Evolutionary conservation across 2,329 filamentous ascomycete species (phyloP), one percentile per base, ranked within the genome.

Genomic region (Thelonectria discophora): DNA sequence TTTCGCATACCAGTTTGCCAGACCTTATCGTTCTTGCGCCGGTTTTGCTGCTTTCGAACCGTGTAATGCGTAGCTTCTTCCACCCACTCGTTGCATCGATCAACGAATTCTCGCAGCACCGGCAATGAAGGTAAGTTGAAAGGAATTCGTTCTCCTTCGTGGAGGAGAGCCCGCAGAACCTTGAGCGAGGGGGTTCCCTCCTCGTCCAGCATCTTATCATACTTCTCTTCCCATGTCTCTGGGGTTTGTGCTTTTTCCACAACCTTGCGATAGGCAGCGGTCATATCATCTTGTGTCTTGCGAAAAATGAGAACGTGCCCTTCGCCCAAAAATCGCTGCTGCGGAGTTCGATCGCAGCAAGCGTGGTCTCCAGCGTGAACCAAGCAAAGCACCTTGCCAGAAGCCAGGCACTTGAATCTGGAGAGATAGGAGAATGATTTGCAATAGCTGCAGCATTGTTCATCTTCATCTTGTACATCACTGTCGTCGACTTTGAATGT

Each of bases 51-150:
- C 81, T 99, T 99, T 70, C 95, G 91, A 61, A 95, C 94, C 73
- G 94, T 97, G 81, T 96, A 99, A 74, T 91, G 94, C 72, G 92
- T 95, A 67, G 95, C 95, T 79, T 98, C 94, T 72, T 98, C 95
- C 65, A 97, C 93, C 91, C 96, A 97, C 75, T 97, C 93, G 77
- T 97, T 96, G 81, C 95, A 98, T 72, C 92, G 90, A 70, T 97
- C 93, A 76, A 99, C 95, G 80, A 97, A 99, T 68, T 90, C 87
- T 78, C 89, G 91, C 69, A 99, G 84, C 70, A 92, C 87, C 70
- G 90, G 86, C 65, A 99, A 85, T 65, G 93, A 94, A 67, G 89
- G 88, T 64, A 99, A 85, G 60, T 93, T 90, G 82, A 92, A 96
- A 60, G 94, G 93, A 73, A 99, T 97, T 77, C 93, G 94, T 80